Evolutionary conservation across 2,329 filamentous ascomycete genomes (phyloP), one percentile per base, ranked within the genome.

Genomic region (Colletotrichum eleusines): DNA sequence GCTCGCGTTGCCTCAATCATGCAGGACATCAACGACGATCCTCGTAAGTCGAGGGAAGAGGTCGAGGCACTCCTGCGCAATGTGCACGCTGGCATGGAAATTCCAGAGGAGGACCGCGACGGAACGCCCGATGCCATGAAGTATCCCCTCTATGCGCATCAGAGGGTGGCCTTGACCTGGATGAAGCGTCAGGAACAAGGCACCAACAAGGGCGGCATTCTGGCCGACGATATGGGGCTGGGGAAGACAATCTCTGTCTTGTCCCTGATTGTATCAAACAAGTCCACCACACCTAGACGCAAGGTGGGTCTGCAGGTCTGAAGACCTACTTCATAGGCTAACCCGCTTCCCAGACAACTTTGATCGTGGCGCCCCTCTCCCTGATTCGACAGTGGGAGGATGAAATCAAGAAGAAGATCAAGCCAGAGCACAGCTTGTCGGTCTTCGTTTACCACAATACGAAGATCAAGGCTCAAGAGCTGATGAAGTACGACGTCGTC

Each of bases 201-300:
- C 11, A 85, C 90, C 63, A 94, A 92, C 76, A 94, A 92, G 75
- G 93, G 93, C 23, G 91, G 92, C 28, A 94, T 95, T 66, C 83
- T 95, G 31, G 92, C 91, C 1, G 92, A 94, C 76, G 92, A 94
- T 73, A 96, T 95, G 93, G 93, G 93, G 9, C 83, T 95, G 14
- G 93, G 93, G 9, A 95, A 96, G 80, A 95, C 93, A 0, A 91
- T 97, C 31, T 94, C 95, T 72, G 91, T 93, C 6, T 84, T 98
- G 28, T 89, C 94, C 5, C 85, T 97, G 53, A 92, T 97, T 74
- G 84, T 94, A 16, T 87, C 88, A 7, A 87, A 90, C 7, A 90
- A 86, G n/a, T 89, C 92, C 0, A 79, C 83, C 0, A 85, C 91
- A 71, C 73, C 48, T 63, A 8, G 16, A 53, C 60, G 64, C 55